phyloP scores from a whole-genome alignment of 352 stramenopile species.

The Globisporangium spiculum region DNA sequence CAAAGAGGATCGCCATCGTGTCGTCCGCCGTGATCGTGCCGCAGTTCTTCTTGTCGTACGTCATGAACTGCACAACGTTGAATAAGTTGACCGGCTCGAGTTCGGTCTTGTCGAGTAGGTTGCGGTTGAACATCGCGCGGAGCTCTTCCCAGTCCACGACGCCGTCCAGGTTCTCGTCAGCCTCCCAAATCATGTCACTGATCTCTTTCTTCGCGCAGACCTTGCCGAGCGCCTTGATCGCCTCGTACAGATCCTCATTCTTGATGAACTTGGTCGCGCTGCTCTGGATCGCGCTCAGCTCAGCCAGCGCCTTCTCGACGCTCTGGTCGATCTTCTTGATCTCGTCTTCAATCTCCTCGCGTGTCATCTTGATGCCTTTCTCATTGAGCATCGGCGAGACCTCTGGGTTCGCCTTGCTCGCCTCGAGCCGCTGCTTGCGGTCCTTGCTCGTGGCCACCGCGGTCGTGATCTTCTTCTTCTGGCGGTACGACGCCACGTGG shows the following conservation, averaged over 20 bases:
- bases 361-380: constrained; percentile 72
- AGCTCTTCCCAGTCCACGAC: constrained; percentile 95
- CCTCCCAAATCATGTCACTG: constrained; percentile 98
- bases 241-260: constrained; percentile 91
- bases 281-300: constrained; percentile 54
- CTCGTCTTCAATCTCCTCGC: constrained; percentile 77
- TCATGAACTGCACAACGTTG: constrained; percentile 98
- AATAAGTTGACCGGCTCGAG: constrained; percentile 95
- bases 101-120: constrained; percentile 93
- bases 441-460: constrained; percentile 49
- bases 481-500: constrained; percentile 88
- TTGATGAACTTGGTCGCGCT: constrained; percentile 76
- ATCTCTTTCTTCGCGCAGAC: constrained; percentile 94
- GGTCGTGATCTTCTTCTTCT: constrained; percentile 74
- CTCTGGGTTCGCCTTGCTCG: constrained; percentile 64
- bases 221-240: constrained; percentile 92
- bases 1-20: constrained; percentile 98
- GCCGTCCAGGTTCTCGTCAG: constrained; percentile 96
- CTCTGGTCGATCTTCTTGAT: constrained; percentile 56
- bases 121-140: constrained; percentile 95
- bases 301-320: constrained; percentile 46
- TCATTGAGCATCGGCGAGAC: constrained; percentile 76
- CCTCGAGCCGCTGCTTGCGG: constrained; percentile 55
- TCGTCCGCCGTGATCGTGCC: constrained; percentile 95
- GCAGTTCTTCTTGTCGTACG: constrained; percentile 95